phyloP scores from a whole-genome alignment of 2,329 filamentous ascomycete genomes.

The Sclerotinia nivalis region DNA sequence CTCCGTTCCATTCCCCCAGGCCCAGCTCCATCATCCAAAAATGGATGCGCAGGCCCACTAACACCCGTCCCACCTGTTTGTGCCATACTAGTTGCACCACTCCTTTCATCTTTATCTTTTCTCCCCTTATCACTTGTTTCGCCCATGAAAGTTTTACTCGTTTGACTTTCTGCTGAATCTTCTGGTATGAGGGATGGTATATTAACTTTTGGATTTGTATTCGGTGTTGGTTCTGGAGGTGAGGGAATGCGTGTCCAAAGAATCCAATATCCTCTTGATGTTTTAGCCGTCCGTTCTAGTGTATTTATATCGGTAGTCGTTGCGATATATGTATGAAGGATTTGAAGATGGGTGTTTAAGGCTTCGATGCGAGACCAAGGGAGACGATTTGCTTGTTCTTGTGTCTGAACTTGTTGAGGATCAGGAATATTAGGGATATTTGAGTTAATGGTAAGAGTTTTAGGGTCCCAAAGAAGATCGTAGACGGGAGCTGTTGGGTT shows the following conservation, averaged over 20 bases:
- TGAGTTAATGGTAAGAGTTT: slow-evolving; percentile 57
- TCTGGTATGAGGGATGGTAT: slow-evolving; percentile 27
- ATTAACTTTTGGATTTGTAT: slow-evolving; percentile 15
- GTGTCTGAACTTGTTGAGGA: slow-evolving; percentile 40
- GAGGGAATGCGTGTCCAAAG: slow-evolving; percentile 61
- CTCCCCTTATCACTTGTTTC: neutral
- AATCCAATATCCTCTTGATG: slow-evolving; percentile 68
- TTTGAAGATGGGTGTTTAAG: slow-evolving; percentile 63
- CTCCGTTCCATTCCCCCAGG: slow-evolving; percentile 17
- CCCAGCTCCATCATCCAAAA: slow-evolving; percentile 27
- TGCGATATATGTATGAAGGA: slow-evolving; percentile 57
- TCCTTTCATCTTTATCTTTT: neutral
- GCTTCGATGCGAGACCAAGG: slow-evolving; percentile 63
- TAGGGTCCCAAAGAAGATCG: slow-evolving; percentile 64
- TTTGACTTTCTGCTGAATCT: slow-evolving; percentile 22
- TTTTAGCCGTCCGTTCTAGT: slow-evolving; percentile 64
- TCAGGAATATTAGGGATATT: slow-evolving; percentile 67
- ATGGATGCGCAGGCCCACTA: slow-evolving; percentile 39
- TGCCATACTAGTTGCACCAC: neutral
- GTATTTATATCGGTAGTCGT: slow-evolving; percentile 47
- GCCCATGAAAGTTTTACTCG: neutral
- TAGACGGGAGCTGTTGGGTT: slow-evolving; percentile 49
- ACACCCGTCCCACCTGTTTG: slow-evolving; percentile 29
- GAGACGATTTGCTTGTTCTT: slow-evolving; percentile 33
- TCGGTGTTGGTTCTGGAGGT: slow-evolving; percentile 41